Base-by-base conservation (phyloP, 352 stramenopile species). In the Globisporangium ultimum region DNA sequence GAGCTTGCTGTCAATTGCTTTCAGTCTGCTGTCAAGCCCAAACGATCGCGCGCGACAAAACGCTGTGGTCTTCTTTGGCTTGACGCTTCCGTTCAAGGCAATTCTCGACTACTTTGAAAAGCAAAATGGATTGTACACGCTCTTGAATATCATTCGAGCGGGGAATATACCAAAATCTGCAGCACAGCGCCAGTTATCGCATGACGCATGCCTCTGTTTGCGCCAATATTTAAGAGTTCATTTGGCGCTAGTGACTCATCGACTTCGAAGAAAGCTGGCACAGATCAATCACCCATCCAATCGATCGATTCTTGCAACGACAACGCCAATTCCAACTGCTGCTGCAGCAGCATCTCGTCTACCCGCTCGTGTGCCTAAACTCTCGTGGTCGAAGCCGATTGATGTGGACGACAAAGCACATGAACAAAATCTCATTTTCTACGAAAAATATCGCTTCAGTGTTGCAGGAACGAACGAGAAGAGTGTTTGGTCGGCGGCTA, bases 101-200 rank as follows among this genome's bases (percentile, higher is more conserved):
- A 88, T 93, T 57, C 67, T 93, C 22, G 86, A 95, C 34, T 85
- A 84, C 55, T 95, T 95, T 55, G 84, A 95, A 42, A 89, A 86
- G 40, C 63, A 91, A 49, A 80, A 95, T n/a, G 84, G 86, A 0
- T 38, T 95, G 14, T 95, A 95, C 58, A 91, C 76, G 11, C 60
- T 95, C 17, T 54, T 95, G 18, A 95, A 93, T 64, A 87, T 93
- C 40, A 93, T 95, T 52, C 82, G 86, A 20, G 80, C 85, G 5
- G 84, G 82, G 9, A 93, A 93, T 52, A 70, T 72, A 7, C 84
- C 80, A 1, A 95, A 91, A 51, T 89, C 77, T 8, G 74, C 79
- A 9, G 81, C 81, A 2, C 86, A 95, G 63, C 64, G 86, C 6
- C 86, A 95, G 55, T 63, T 95, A 11, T 84, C 84, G 20, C 86